Evolutionary conservation across 345 rosid genomes (phyloP), one percentile per base, ranked within the genome.

Genomic region (Nasturtium officinale): DNA sequence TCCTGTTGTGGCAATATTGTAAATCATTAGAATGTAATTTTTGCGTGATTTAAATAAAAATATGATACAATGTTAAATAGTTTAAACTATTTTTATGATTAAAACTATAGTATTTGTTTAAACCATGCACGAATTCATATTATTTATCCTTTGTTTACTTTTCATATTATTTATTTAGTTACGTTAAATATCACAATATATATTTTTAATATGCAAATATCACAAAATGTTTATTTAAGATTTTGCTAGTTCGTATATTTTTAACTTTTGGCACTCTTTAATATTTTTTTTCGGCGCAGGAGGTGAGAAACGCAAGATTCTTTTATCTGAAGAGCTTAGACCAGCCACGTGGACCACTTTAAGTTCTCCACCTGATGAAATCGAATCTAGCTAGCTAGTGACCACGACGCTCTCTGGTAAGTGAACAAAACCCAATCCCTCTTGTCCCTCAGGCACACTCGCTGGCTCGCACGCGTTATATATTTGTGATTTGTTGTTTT

Each of bases 311-410:
- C 28, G 17, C 3, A 35, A 23, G 48, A 42, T 42, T 61, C 32
- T 61, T 42, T 42, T 1, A 63, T n/a, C 11, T 17, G 28, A 63
- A n/a, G 18, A 30, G 13, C 42, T 72, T 30, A 40, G 72, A 82
- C 82, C 52, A 47, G 77, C 84, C 82, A 87, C 81, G 81, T 89
- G 85, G 80, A 82, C 87, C 87, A 83, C 78, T 82, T 5, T 30
- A 5, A 58, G 40, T 57, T 47, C 17, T 43, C 35, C 40, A 55
- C 48, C 33, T 55, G 29, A 28, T 17, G 23, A 61, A 61, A 12
- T 17, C 46, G 47, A 70, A 58, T 46, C 57, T 69, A 69, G 56
- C 62, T 15, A 54, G 35, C 59, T 8, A 28, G 35, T 29, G 20
- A 54, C 59, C 16, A 28, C 5, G 10, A 20, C 9, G 10, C n/a